Percentiles rank a stretch among this genome's conserved stretches.
Evolutionary conservation across 805 yeast species (phyloP).

Genomic region (Metschnikowia shivogae): DNA sequence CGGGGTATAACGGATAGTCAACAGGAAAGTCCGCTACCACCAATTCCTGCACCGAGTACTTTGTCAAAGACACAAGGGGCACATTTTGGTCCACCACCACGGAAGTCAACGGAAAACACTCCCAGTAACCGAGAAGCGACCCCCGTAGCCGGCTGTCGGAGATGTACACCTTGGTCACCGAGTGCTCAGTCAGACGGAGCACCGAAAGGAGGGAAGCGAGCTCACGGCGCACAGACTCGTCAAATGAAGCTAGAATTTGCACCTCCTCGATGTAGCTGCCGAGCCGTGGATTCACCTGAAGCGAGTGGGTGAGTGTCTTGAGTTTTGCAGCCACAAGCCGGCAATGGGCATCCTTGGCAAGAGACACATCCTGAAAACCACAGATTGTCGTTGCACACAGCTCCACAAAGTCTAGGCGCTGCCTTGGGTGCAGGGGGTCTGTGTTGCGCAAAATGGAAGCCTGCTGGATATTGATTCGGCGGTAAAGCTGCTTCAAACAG

Average conservation of each 20-base stretch:
- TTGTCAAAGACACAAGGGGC: neutral
- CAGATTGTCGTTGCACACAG: slow-evolving; percentile 22
- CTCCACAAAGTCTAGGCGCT: slow-evolving; percentile 21
- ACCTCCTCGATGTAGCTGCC: slow-evolving; percentile 11
- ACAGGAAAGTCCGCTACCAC: slow-evolving; percentile 11
- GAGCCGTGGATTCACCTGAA: slow-evolving; percentile 32
- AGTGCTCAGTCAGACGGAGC: slow-evolving; percentile 5
- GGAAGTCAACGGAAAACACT: slow-evolving; percentile 14
- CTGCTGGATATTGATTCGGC: slow-evolving; percentile 20
- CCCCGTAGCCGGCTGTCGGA: slow-evolving; percentile 12
- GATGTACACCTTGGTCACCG: slow-evolving; percentile 18
- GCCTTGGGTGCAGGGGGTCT: slow-evolving; percentile 3
- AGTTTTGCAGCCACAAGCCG: slow-evolving; percentile 35
- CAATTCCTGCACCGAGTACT: slow-evolving; percentile 7
- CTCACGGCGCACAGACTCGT: neutral
- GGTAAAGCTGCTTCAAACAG: slow-evolving; percentile 27
- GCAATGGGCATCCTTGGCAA: slow-evolving; percentile 18
- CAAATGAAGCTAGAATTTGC: slow-evolving; percentile 4
- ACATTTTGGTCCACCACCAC: slow-evolving; percentile 21
- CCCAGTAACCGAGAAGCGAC: slow-evolving; percentile 9
- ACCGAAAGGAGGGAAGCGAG: slow-evolving; percentile 5
- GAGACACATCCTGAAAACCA: slow-evolving; percentile 21
- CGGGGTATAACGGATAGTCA: neutral
- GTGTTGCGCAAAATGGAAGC: slow-evolving; percentile 17
- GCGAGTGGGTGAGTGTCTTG: slow-evolving; percentile 35